Base-by-base conservation (phyloP, 2,329 filamentous ascomycete species). In the Colletotrichum limetticola region DNA sequence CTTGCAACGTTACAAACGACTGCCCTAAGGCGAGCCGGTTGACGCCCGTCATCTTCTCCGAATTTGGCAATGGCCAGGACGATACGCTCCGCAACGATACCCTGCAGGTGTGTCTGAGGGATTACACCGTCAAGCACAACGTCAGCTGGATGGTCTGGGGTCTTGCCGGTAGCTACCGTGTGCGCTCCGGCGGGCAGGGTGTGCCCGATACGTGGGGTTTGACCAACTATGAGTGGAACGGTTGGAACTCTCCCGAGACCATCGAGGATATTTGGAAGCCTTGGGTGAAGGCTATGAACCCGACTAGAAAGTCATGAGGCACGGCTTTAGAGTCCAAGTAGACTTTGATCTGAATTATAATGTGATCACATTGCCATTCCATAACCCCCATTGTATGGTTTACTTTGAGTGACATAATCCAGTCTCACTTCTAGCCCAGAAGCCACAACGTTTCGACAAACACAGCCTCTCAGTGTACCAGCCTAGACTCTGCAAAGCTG, bases 131-230 rank as follows among this genome's bases (percentile, higher is more conserved):
- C 67, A 80, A 82, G 75, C 79, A 88, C 72, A 75, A 80, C 28
- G 79, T 88, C 32, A 85, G 86, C 42, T 85, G 86, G 86, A 82
- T 86, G 79, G 80, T 85, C 81, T 88, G 86, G 83, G 86, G 86
- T 42, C 66, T 90, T n/a, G 81, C 80, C 0, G 86, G 86, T 1
- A 86, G 84, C 74, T 89, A 88, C 76, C 88, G 88, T 75, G 83
- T 86, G 61, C 79, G 86, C 0, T 74, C 78, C 2, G 86, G 86
- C 1, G 80, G 63, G 1, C 85, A 86, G 74, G 86, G 88, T 4
- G 77, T 87, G 7, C 77, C 78, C 5, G 86, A 88, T 76, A 85
- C 83, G 0, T 88, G 86, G 86, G 86, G 85, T 1, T 73, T 88
- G 77, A 83, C 83, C 52, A 87, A 82, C 69, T 81, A 80, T 16